Conservation (phyloP, 371 early-diverging fungal genomes). For the Apophysomyces elegans region DNA sequence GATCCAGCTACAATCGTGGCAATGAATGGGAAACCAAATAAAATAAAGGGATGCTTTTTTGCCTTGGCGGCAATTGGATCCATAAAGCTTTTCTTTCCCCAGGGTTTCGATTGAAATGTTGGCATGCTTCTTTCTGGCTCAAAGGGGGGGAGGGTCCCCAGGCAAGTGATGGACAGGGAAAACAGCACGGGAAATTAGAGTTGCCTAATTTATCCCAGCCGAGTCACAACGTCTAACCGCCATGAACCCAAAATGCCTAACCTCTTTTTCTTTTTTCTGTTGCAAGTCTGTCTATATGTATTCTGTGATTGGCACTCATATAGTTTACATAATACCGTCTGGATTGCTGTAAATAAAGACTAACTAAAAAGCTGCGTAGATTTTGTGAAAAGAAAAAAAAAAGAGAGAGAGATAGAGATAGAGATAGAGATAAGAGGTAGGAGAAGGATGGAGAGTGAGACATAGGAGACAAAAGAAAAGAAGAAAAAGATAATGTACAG, state of each 20-base stretch:
- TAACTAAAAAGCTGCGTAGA: neutral
- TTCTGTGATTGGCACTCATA: too few species aligned
- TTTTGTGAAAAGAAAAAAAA: neutral
- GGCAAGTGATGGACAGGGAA: too few species aligned
- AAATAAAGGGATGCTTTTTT: conserved; percentile 54
- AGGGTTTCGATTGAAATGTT: conserved; percentile 51
- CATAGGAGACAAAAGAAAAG: neutral
- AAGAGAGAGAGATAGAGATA: neutral
- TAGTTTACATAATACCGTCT: too few species aligned
- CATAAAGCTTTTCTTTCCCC: conserved; percentile 29
- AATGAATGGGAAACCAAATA: conserved; percentile 69
- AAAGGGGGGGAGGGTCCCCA: neutral
- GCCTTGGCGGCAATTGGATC: conserved; percentile 40
- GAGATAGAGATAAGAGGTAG: neutral
- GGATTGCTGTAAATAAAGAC: too few species aligned
- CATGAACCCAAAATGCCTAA: too few species aligned
- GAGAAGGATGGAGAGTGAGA: neutral
- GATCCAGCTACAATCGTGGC: conserved; percentile 61
- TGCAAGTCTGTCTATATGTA: too few species aligned
- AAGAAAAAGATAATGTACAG: conserved; percentile 1
- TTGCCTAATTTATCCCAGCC: too few species aligned
- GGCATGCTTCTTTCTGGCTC: conserved; percentile 29
- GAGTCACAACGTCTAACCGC: too few species aligned
- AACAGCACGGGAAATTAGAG: too few species aligned
- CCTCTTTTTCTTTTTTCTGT: too few species aligned